Evolutionary conservation across 768 basidiomycete genomes (phyloP).

Genomic region (Pleurotus ostreatus): DNA sequence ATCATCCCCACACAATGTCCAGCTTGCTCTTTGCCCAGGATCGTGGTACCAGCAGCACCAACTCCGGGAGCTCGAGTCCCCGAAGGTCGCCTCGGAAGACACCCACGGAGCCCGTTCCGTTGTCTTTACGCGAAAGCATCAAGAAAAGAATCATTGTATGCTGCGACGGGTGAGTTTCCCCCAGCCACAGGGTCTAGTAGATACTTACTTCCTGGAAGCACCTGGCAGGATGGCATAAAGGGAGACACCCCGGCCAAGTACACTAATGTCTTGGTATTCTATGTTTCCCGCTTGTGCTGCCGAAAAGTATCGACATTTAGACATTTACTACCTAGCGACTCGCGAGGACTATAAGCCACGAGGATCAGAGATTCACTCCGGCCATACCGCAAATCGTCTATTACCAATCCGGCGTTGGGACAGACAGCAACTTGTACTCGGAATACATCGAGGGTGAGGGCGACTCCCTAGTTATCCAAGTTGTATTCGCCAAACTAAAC

Average conservation of each 20-base stretch:
- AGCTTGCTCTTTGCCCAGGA: neutral
- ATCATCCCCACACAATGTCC: neutral
- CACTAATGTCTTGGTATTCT: constrained; percentile 52
- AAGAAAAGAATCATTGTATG: constrained; percentile 67
- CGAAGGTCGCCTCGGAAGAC: constrained; percentile 27
- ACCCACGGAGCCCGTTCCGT: constrained; percentile 26
- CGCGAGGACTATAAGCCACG: constrained; percentile 46
- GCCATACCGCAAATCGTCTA: constrained; percentile 60
- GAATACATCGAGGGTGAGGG: constrained; percentile 53
- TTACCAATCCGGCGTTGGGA: constrained; percentile 61
- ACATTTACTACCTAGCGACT: constrained; percentile 36
- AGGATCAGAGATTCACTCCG: constrained; percentile 37
- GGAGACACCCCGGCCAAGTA: constrained; percentile 40
- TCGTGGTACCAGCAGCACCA: neutral
- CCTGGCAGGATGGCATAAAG: constrained; percentile 66
- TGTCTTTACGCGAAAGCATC: constrained; percentile 15
- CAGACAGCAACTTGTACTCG: constrained; percentile 53
- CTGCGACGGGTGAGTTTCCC: constrained; percentile 63
- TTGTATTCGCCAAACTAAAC: neutral
- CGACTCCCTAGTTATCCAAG: too few species aligned
- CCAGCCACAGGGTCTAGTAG: neutral
- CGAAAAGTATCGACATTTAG: neutral
- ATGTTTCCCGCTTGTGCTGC: neutral
- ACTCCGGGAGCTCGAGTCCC: constrained; percentile 14
- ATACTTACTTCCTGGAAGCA: constrained; percentile 34